Conservation (phyloP, 345 rosid genomes). For the Eucalyptus caleyi region DNA sequence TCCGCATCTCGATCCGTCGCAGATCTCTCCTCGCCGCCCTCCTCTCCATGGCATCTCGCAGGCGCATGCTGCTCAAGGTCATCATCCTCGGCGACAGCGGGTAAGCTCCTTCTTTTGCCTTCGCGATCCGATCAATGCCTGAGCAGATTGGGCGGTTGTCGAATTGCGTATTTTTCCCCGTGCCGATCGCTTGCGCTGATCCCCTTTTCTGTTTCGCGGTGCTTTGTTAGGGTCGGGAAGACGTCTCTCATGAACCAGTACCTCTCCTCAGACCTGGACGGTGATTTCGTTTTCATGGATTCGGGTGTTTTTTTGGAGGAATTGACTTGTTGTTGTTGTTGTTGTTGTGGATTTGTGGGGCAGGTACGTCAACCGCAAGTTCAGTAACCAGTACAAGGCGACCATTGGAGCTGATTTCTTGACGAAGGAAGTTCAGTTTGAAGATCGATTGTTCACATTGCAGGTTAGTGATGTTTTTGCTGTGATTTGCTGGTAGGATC, state of each 20-base stretch:
- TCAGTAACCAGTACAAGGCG: conserved; percentile 31
- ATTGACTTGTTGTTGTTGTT: not conserved
- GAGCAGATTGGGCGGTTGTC: not conserved
- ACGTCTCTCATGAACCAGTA: conserved; percentile 35
- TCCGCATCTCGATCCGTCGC: not conserved
- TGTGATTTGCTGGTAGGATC: not conserved
- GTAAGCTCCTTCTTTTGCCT: not conserved
- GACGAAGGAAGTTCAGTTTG: conserved; percentile 27
- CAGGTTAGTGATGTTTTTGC: conserved; percentile 4
- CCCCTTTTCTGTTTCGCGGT: not conserved
- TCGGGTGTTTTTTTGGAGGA: not conserved
- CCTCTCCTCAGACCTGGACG: not conserved
- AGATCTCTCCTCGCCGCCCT: not conserved
- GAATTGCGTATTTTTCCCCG: not conserved
- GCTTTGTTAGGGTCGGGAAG: conserved; percentile 19
- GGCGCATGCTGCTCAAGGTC: conserved; percentile 30
- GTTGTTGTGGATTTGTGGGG: not conserved
- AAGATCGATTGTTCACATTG: conserved; percentile 29
- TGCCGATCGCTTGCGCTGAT: not conserved
- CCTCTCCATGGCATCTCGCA: conserved; percentile 17
- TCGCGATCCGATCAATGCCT: not conserved
- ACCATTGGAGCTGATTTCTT: conserved; percentile 32
- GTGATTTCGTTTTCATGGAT: not conserved
- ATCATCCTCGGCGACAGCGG: conserved; percentile 35
- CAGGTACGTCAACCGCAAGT: conserved; percentile 31